phyloP scores from a whole-genome alignment of 202 grass and related monocot genomes.

The Saccharum hybrid region DNA sequence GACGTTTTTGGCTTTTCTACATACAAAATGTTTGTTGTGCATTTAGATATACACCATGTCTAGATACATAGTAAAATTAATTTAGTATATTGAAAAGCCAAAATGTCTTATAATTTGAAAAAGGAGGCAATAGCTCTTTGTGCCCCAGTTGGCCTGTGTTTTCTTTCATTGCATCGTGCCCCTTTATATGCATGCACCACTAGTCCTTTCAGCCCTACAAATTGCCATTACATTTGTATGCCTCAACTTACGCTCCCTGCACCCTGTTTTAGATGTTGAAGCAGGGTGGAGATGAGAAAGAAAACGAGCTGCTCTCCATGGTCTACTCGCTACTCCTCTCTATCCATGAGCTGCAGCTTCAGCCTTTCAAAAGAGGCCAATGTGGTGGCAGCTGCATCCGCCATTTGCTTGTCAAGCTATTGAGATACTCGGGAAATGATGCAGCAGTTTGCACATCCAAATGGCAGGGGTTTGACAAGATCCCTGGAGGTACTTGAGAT shows the following conservation, averaged over 20 bases:
- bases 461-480: constrained; percentile 82
- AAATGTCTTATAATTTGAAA: too few species aligned
- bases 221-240: neutral
- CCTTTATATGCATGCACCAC: neutral
- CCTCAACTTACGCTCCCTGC: neutral
- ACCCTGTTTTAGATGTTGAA: constrained; percentile 66
- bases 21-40: too few species aligned
- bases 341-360: constrained; percentile 65
- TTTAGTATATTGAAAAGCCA: too few species aligned
- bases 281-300: constrained; percentile 58
- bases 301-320: constrained; percentile 65
- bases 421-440: constrained; percentile 82
- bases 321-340: constrained; percentile 77
- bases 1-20: too few species aligned
- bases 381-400: constrained; percentile 79
- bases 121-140: too few species aligned
- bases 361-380: constrained; percentile 54
- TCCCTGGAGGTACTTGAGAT: constrained; percentile 73
- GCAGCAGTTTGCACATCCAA: constrained; percentile 72
- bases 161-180: neutral
- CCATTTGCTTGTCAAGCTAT: constrained; percentile 66
- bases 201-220: neutral
- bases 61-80: too few species aligned
- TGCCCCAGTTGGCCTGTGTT: too few species aligned
- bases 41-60: too few species aligned